phyloP scores from a whole-genome alignment of 352 stramenopile species.

The Phytopythium ostracodes region DNA sequence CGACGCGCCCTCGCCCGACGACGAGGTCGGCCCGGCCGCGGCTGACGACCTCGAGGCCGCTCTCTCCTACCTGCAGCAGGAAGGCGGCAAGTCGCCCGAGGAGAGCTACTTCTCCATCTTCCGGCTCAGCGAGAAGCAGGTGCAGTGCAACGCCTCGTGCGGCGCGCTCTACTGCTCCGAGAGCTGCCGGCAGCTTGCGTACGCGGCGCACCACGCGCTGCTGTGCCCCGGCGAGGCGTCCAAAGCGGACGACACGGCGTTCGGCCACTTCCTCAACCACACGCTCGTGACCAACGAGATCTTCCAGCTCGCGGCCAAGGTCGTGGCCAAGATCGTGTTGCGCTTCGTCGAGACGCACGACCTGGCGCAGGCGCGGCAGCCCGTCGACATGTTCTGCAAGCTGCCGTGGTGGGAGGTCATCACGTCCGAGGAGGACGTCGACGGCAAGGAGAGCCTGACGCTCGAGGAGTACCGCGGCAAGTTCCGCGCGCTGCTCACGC shows the following conservation, averaged over 20 bases:
- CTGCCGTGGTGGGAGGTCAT: slow-evolving; percentile 90
- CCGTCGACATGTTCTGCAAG: slow-evolving; percentile 89
- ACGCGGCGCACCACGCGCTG: slow-evolving; percentile 71
- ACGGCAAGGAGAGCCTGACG: slow-evolving; percentile 52
- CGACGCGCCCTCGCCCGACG: slow-evolving; percentile 32
- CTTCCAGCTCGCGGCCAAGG: slow-evolving; percentile 88
- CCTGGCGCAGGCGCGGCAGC: slow-evolving; percentile 40
- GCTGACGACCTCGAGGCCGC: slow-evolving; percentile 50
- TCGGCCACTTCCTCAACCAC: slow-evolving; percentile 80
- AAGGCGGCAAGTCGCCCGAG: slow-evolving; percentile 54
- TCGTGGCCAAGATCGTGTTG: slow-evolving; percentile 72
- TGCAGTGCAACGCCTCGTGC: slow-evolving; percentile 47
- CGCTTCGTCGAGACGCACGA: slow-evolving; percentile 56
- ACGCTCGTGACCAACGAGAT: slow-evolving; percentile 91
- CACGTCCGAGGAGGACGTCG: slow-evolving; percentile 54
- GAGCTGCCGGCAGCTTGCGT: slow-evolving; percentile 63
- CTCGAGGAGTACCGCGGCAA: slow-evolving; percentile 60
- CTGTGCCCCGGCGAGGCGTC: slow-evolving; percentile 45
- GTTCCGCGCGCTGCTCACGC: slow-evolving; percentile 54
- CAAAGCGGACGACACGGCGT: slow-evolving; percentile 44
- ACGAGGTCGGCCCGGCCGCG: slow-evolving; percentile 33
- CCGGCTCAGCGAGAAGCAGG: slow-evolving; percentile 43
- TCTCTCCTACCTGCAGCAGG: slow-evolving; percentile 59
- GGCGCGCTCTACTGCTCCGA: slow-evolving; percentile 85
- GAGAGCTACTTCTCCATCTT: slow-evolving; percentile 77